phyloP scores from a whole-genome alignment of 371 early-diverging fungal genomes.

The Mucor piriformis region DNA sequence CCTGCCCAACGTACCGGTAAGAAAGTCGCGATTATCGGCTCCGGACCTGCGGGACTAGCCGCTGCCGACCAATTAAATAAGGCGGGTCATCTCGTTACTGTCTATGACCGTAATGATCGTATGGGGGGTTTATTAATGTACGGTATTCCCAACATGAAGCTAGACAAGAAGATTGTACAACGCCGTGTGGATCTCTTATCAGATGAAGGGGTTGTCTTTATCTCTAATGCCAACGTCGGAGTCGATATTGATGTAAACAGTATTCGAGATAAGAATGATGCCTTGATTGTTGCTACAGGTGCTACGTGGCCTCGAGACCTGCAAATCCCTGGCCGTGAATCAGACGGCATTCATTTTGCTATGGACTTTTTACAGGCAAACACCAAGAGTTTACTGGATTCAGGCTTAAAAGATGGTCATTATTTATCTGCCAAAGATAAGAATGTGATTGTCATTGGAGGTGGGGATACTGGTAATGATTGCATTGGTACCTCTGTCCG shows the following conservation, averaged over 20 bases:
- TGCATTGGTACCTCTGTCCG: conserved; percentile 94
- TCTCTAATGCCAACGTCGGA: conserved; percentile 88
- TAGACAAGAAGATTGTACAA: conserved; percentile 92
- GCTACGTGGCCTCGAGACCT: conserved; percentile 97
- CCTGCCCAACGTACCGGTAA: conserved; percentile 87
- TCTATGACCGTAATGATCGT: conserved; percentile 95
- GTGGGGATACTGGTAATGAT: conserved; percentile 97
- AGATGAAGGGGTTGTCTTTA: conserved; percentile 89
- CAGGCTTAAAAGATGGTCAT: conserved; percentile 68
- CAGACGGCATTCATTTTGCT: conserved; percentile 95
- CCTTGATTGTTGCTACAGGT: conserved; percentile 88
- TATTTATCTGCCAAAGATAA: conserved; percentile 90
- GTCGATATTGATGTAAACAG: conserved; percentile 71
- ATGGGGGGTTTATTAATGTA: conserved; percentile 96
- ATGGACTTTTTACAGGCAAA: conserved; percentile 95
- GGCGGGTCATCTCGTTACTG: conserved; percentile 92
- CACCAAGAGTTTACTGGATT: conserved; percentile 85
- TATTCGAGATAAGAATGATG: conserved; percentile 74
- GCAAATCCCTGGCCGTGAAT: conserved; percentile 81
- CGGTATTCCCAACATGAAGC: conserved; percentile 99
- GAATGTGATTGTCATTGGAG: conserved; percentile 97
- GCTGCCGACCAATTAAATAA: conserved; percentile 97
- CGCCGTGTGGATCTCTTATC: conserved; percentile 91
- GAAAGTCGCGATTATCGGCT: conserved; percentile 88
- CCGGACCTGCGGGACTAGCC: conserved; percentile 95